Evolutionary conservation across 2,329 filamentous ascomycete species (phyloP).

Genomic region (Fusarium denticulatum): DNA sequence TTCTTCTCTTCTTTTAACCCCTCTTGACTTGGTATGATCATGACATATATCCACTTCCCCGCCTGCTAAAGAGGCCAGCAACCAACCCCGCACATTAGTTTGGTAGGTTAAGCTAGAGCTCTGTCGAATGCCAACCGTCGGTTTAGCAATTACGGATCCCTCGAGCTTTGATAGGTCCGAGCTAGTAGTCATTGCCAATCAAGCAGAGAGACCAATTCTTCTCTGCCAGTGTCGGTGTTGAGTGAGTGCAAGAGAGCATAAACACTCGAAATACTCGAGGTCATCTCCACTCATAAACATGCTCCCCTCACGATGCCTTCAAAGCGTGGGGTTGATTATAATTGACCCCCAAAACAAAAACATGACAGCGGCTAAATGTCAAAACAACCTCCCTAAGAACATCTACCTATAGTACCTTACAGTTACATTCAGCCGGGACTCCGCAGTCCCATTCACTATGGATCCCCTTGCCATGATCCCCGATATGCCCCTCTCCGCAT

Average conservation of each 20-base stretch:
- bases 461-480: background rate
- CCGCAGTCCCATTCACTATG: conserved; percentile 3
- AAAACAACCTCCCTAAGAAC: background rate
- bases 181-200: background rate
- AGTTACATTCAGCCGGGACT: background rate
- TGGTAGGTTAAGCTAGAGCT: background rate
- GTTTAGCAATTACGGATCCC: conserved; percentile 40
- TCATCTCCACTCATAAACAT: background rate
- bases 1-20: conserved; percentile 2
- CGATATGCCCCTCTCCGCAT: background rate
- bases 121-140: conserved; percentile 39
- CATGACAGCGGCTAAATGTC: background rate
- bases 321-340: background rate
- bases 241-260: background rate
- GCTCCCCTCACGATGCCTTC: background rate
- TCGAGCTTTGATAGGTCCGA: background rate
- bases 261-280: background rate
- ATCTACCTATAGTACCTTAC: background rate
- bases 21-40: conserved; percentile 12
- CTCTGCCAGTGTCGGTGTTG: background rate
- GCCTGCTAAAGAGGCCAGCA: background rate
- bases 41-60: conserved; percentile 22
- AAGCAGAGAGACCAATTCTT: background rate
- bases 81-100: conserved; percentile 20
- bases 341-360: background rate